Conservation (phyloP, 176 grass and related monocot genomes). For the Musa troglodytarum region DNA sequence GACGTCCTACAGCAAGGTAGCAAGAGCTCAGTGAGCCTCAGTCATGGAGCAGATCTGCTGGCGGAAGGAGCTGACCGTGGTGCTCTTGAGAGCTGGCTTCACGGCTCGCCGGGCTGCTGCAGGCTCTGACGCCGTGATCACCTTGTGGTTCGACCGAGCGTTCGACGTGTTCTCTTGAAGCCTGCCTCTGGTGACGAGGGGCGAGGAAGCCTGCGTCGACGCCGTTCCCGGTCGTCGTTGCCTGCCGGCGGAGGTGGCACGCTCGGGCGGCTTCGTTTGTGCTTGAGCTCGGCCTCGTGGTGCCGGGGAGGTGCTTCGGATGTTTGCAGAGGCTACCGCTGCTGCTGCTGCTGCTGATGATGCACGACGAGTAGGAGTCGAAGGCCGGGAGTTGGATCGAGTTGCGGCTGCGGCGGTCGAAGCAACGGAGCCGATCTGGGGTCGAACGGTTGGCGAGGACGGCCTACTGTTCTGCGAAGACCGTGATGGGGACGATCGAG, state of each 20-base stretch:
- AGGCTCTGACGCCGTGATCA: not conserved
- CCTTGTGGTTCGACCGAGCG: not conserved
- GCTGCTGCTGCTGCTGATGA: not conserved
- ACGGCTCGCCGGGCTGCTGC: not conserved
- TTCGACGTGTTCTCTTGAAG: not conserved
- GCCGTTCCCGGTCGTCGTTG: not conserved
- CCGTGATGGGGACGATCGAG: not conserved
- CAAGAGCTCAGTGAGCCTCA: not conserved
- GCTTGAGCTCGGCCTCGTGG: not conserved
- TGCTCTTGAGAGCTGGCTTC: constrained; percentile 11
- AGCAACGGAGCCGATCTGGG: not conserved
- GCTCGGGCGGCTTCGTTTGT: not conserved
- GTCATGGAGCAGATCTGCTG: not conserved
- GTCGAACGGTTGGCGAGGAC: not conserved
- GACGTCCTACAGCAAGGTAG: not conserved
- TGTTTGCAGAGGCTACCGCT: no score
- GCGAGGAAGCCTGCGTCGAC: constrained; percentile 10
- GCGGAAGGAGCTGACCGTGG: not conserved
- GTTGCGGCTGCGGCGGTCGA: not conserved
- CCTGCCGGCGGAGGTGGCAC: not conserved
- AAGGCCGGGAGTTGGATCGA: constrained; percentile 7
- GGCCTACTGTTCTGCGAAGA: not conserved
- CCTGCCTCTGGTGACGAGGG: not conserved
- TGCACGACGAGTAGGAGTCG: constrained; percentile 10
- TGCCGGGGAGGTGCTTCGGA: not conserved